phyloP scores from a whole-genome alignment of 2,329 filamentous ascomycete species.

The Botryotinia calthae region DNA sequence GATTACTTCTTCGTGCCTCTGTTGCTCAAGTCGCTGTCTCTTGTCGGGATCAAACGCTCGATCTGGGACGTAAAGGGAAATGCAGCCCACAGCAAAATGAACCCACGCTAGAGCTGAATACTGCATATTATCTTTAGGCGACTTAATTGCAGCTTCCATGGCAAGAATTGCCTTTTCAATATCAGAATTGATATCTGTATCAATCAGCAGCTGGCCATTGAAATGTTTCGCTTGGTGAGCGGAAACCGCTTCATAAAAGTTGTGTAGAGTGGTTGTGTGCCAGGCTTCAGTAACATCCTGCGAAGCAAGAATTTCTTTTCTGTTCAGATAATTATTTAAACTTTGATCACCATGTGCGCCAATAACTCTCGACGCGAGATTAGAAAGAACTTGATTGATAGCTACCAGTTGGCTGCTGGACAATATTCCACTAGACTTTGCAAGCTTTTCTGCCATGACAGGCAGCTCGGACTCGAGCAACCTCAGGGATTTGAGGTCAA shows the following conservation, averaged over 20 bases:
- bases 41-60: constrained; percentile 79
- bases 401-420: constrained; percentile 50
- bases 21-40: constrained; percentile 62
- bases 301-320: not conserved
- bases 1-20: constrained; percentile 56
- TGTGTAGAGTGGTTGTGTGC: not conserved
- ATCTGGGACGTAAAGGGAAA: constrained; percentile 82
- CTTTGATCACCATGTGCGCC: constrained; percentile 27
- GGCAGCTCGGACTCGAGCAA: constrained; percentile 65
- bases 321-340: not conserved
- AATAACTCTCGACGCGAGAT: constrained; percentile 30
- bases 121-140: constrained; percentile 33
- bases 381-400: constrained; percentile 40
- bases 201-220: constrained; percentile 22
- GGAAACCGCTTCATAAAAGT: not conserved
- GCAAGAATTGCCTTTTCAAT: constrained; percentile 40
- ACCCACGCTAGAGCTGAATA: constrained; percentile 66
- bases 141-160: constrained; percentile 35
- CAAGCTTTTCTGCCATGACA: constrained; percentile 52
- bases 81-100: constrained; percentile 68
- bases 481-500: constrained; percentile 58
- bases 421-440: constrained; percentile 26
- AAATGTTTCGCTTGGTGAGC: not conserved
- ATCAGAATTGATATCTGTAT: constrained; percentile 36
- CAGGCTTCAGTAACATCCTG: not conserved